Evolutionary conservation across 495 filamentous ascomycete species (phyloP).

Genomic region (Penicillium silybi): DNA sequence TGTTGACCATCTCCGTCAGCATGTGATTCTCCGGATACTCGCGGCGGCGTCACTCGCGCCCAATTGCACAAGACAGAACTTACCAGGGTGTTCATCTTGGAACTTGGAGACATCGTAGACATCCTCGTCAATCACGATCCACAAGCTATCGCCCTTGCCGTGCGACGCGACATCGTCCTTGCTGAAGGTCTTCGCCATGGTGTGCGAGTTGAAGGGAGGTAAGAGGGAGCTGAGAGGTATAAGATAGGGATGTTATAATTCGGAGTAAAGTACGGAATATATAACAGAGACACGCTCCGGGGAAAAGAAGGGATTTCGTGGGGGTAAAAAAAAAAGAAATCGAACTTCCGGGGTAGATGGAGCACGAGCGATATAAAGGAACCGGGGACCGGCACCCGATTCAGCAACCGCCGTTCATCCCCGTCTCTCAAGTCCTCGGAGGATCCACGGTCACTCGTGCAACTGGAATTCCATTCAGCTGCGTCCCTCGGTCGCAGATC

Average conservation of each 20-base stretch:
- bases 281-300: background rate
- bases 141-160: slow-evolving; percentile 80
- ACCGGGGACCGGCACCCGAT: slow-evolving; percentile 8
- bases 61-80: slow-evolving; percentile 10
- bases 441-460: slow-evolving; percentile 5
- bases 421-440: slow-evolving; percentile 18
- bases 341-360: slow-evolving; percentile 23
- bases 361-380: slow-evolving; percentile 18
- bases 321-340: slow-evolving; percentile 18
- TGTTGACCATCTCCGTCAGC: slow-evolving; percentile 20
- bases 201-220: slow-evolving; percentile 15
- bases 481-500: slow-evolving; percentile 19
- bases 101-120: slow-evolving; percentile 96
- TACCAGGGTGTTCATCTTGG: slow-evolving; percentile 88
- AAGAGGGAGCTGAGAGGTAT: background rate
- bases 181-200: slow-evolving; percentile 85
- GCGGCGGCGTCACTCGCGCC: background rate
- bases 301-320: slow-evolving; percentile 6
- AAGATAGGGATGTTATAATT: background rate
- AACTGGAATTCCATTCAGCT: slow-evolving; percentile 9
- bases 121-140: slow-evolving; percentile 90
- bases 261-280: background rate
- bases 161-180: slow-evolving; percentile 84
- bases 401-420: slow-evolving; percentile 9
- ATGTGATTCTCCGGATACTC: slow-evolving; percentile 6